Conservation (phyloP, 495 filamentous ascomycete species). For the Podospora tetraspora region DNA sequence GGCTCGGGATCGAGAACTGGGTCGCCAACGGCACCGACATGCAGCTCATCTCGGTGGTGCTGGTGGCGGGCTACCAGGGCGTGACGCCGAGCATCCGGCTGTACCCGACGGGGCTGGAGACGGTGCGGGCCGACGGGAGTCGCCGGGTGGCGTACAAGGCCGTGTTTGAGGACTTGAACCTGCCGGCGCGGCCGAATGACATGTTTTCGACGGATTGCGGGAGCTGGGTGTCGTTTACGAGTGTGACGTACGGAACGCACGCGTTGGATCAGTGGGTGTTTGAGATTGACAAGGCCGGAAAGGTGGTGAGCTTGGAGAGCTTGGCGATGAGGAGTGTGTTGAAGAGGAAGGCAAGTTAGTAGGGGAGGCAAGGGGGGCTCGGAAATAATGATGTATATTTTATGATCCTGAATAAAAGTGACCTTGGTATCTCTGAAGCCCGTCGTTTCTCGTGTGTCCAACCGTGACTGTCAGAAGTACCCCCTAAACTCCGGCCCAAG, state of each 20-base stretch:
- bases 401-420: background rate
- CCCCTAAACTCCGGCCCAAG: background rate
- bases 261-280: conserved; percentile 51
- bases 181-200: conserved; percentile 22
- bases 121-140: conserved; percentile 16
- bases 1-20: conserved; percentile 45
- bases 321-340: conserved; percentile 34
- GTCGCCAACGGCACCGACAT: conserved; percentile 49
- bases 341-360: background rate
- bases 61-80: conserved; percentile 30
- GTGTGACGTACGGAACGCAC: conserved; percentile 37
- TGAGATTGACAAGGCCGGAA: conserved; percentile 32
- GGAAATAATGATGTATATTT: background rate
- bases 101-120: conserved; percentile 45
- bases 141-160: conserved; percentile 43
- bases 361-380: background rate
- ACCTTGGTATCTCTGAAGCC: background rate
- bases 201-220: conserved; percentile 47
- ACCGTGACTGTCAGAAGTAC: background rate
- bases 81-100: conserved; percentile 40
- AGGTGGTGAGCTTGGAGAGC: conserved; percentile 39
- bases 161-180: conserved; percentile 32
- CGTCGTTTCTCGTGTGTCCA: background rate
- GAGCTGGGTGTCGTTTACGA: conserved; percentile 47
- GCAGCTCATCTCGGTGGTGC: conserved; percentile 28